phyloP scores from a whole-genome alignment of 768 basidiomycete species.

The Lyophyllum atratum region DNA sequence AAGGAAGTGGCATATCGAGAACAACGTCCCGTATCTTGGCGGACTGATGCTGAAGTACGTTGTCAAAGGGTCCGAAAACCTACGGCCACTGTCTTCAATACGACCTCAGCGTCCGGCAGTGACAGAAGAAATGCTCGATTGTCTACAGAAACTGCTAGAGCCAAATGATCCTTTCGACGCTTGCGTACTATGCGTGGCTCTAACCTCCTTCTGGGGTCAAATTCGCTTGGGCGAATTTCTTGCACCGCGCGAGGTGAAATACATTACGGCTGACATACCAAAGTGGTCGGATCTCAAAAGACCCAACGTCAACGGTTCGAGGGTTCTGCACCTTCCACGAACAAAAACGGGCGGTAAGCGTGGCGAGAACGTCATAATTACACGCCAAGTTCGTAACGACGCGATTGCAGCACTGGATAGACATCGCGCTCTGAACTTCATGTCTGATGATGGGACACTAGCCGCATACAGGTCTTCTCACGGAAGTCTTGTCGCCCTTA shows the following conservation, averaged over 20 bases:
- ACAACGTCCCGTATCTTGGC: constrained; percentile 29
- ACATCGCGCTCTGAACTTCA: not conserved
- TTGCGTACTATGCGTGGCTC: constrained; percentile 12
- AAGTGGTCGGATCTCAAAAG: not conserved
- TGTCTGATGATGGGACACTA: not conserved
- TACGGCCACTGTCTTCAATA: constrained; percentile 16
- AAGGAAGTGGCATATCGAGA: constrained; percentile 33
- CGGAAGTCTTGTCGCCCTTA: no score
- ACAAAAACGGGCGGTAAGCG: not conserved
- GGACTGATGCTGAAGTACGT: constrained; percentile 23
- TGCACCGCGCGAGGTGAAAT: constrained; percentile 4
- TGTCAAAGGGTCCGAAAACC: constrained; percentile 22
- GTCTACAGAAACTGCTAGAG: constrained; percentile 2
- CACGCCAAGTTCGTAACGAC: not conserved
- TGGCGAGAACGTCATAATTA: not conserved
- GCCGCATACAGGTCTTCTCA: not conserved
- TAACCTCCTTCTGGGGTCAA: constrained; percentile 32
- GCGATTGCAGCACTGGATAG: not conserved
- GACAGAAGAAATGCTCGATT: constrained; percentile 14
- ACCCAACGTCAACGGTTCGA: not conserved
- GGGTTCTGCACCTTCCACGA: not conserved
- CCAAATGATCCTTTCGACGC: not conserved
- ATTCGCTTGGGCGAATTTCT: constrained; percentile 33
- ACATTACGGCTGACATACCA: not conserved
- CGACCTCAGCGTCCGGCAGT: constrained; percentile 23